These are phyloP conservation scores for Viola pubescens DNA, from an alignment of 441 rosid species.

Conservation along the genomic window DNA sequence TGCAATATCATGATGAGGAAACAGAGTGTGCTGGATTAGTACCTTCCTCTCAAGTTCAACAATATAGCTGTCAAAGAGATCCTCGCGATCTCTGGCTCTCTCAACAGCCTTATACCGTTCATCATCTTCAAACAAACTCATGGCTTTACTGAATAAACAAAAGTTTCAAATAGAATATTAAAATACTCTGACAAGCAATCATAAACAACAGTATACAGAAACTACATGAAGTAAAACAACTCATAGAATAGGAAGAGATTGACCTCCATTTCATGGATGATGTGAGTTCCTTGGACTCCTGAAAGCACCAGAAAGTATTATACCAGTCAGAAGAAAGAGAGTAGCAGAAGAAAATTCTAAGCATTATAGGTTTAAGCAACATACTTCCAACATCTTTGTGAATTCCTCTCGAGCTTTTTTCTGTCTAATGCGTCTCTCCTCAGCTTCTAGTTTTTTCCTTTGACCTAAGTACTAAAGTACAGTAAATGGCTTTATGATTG, in stretches of 20 bases:
- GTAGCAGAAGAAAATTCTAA: not conserved
- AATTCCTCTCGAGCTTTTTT: conserved; percentile 92
- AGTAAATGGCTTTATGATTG: not conserved
- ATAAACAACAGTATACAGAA: conserved; percentile 3
- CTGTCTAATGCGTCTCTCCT: conserved; percentile 89
- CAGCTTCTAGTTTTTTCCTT: conserved; percentile 89
- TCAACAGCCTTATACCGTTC: conserved; percentile 95
- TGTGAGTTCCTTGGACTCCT: conserved; percentile 84
- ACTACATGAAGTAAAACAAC: conserved; percentile 6
- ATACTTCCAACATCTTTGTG: conserved; percentile 89
- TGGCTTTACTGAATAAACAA: conserved; percentile 63
- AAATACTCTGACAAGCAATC: conserved; percentile 10
- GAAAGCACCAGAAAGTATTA: conserved; percentile 24
- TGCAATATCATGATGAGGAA: not conserved
- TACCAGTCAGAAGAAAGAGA: conserved; percentile 12
- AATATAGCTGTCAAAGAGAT: conserved; percentile 76
- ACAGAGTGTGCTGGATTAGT: conserved; percentile 9
- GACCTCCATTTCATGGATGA: conserved; percentile 94
- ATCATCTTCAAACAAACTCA: conserved; percentile 81
- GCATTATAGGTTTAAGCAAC: conserved; percentile 18
- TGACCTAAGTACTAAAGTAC: conserved; percentile 81
- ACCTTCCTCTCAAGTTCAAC: conserved; percentile 96
- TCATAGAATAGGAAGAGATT: conserved; percentile 15
- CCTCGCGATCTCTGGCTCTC: conserved; percentile 78
- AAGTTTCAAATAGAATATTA: conserved; percentile 23